Percentiles rank a stretch among this genome's conserved stretches.
Evolutionary conservation across 2,329 filamentous ascomycete species (phyloP).

Genomic region (Calycina herbarum): DNA sequence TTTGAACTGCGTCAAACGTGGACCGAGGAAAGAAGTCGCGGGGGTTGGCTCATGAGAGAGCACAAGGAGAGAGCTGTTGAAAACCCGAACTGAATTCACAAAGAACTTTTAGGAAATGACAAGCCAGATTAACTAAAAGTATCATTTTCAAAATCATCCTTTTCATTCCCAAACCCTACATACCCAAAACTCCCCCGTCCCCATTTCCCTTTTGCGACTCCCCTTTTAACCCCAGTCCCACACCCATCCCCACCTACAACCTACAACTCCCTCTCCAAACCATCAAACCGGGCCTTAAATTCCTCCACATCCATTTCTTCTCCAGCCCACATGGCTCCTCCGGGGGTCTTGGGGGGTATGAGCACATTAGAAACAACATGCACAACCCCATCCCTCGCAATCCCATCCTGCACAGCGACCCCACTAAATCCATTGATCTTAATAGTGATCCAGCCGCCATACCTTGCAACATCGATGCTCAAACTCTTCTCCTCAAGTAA

Average conservation of each 20-base stretch:
- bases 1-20: no score
- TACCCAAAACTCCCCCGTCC: not conserved
- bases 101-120: no score
- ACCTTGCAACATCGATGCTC: conserved; percentile 68
- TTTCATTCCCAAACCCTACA: no score
- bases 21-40: no score
- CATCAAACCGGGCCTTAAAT: conserved; percentile 46
- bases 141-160: no score
- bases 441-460: conserved; percentile 68
- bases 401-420: conserved; percentile 67
- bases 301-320: conserved; percentile 60
- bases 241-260: not conserved
- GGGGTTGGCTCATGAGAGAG: no score
- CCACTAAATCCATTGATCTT: conserved; percentile 72
- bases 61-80: no score
- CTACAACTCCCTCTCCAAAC: conserved; percentile 24
- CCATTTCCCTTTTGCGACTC: not conserved
- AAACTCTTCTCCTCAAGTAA: conserved; percentile 66
- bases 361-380: conserved; percentile 74
- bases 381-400: conserved; percentile 78
- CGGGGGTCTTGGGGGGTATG: conserved; percentile 62
- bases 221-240: not conserved
- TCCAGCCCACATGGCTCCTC: conserved; percentile 41
- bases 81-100: no score
- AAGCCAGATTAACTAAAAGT: no score